Evolutionary conservation across 2,329 filamentous ascomycete species (phyloP), one percentile per base, ranked within the genome.

Genomic region (Fusarium lateritium): DNA sequence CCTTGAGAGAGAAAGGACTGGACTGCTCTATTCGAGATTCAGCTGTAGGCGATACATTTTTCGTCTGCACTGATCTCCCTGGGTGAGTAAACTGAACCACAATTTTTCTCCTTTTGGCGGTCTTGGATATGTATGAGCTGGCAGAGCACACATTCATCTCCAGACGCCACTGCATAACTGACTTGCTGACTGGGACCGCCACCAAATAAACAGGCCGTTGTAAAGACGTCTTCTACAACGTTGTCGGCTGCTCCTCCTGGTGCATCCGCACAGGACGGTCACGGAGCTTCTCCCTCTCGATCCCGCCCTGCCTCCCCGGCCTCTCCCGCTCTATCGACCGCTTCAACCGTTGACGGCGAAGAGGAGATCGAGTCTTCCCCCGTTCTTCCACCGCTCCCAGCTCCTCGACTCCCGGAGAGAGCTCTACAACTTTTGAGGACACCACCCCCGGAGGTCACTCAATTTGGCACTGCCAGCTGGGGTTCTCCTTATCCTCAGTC

Each of bases 401-500:
- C 84, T 39, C 89, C 89, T n/a, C 83, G 79, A 65, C 82, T 91
- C 38, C 83, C 88, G 67, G 84, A 85, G 46, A 85, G 86, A 67
- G 84, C 86, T 39, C 81, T 83, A 69, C 83, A 85, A 59, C 78
- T 89, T 61, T 77, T 90, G 75, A 83, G 84, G 76, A 88, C 85
- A n/a, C 85, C 87, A 44, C 82, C 84, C 70, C 69, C 72, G 50
- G 79, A 80, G 69, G 81, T 83, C 51, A 76, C 75, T 42, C 80
- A 79, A 60, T 89, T 87, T 78, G 85, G 85, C 64, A 96, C 93
- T 46, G 91, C 94, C 49, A 94, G 91, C 78, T 97, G 94, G 94
- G 94, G 94, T 58, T 97, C 94, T 55, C 94, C 94, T 22, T 97
- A 97, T 81, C 90, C 92, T 56, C 86, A 86, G 65, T 86, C 91